Evolutionary conservation across 495 filamentous ascomycete genomes (phyloP), one percentile per base, ranked within the genome.

Genomic region (Hypoxylon fragiforme): DNA sequence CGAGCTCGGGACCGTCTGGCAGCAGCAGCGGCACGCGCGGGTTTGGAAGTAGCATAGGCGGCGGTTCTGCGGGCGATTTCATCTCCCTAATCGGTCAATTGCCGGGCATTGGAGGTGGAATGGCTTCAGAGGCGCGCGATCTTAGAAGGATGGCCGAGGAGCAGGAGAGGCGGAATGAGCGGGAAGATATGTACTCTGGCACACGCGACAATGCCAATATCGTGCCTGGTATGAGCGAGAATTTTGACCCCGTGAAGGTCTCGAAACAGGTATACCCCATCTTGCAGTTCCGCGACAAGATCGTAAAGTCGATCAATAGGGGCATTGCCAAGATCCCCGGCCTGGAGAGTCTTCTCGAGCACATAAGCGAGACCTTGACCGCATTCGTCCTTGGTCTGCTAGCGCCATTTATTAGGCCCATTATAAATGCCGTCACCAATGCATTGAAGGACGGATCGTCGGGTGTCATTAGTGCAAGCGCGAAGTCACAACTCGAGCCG

Each of bases 311-410:
- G 22, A 88, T 98, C 66, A 87, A 82, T 52, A 80, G 82, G 35
- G 86, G 90, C 44, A 90, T 97, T 55, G 88, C 92, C 60, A 96
- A 91, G 73, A 88, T 98, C 22, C 92, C 92, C 0, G 94, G 92
- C 2, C 78, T 98, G 2, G 89, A 95, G 66, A 78, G 81, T 3
- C 74, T 96, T 3, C 81, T 97, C 19, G 91, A 97, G 53, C 92
- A 88, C 52, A 92, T 98, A 65, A 88, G 85, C 40, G 94, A 98
- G 66, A 91, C 88, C 0, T 73, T 98, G 22, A 95, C 94, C 2
- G 73, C 95, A 15, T 96, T 97, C 64, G 78, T 97, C 49, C 79
- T 98, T 53, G 91, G 89, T 14, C 81, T 98, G 0, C 75, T 98
- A 7, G 88, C 94, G 0, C 94, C 94, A 2, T 96, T 90, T 71